phyloP scores from a whole-genome alignment of 2,329 filamentous ascomycete species.

The Fusarium sp. region DNA sequence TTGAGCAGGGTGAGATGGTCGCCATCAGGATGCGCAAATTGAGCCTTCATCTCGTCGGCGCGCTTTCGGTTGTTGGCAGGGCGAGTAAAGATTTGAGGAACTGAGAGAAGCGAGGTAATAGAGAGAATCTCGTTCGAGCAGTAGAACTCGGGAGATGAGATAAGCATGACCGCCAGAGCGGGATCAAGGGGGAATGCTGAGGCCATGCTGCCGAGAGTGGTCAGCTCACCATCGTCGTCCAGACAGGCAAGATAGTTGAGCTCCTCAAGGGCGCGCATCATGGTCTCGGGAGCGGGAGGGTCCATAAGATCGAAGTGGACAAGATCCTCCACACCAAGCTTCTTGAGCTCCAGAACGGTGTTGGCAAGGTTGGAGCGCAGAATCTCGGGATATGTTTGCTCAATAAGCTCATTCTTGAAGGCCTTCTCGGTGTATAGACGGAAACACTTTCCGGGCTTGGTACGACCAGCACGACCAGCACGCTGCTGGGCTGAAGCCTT shows the following conservation, averaged over 20 bases:
- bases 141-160: slow-evolving; percentile 96
- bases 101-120: slow-evolving; percentile 90
- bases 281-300: slow-evolving; percentile 94
- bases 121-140: slow-evolving; percentile 99
- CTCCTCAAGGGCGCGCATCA: slow-evolving; percentile 97
- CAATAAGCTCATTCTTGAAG: slow-evolving; percentile 97
- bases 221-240: slow-evolving; percentile 95
- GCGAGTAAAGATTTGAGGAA: slow-evolving; percentile 92
- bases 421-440: slow-evolving; percentile 93
- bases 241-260: slow-evolving; percentile 97
- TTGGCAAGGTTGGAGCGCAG: slow-evolving; percentile 93
- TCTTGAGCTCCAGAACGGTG: slow-evolving; percentile 96
- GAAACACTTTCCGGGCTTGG: slow-evolving; percentile 97
- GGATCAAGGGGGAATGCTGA: slow-evolving; percentile 97
- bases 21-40: slow-evolving; percentile 91
- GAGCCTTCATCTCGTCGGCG: slow-evolving; percentile 96
- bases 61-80: slow-evolving; percentile 86
- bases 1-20: slow-evolving; percentile 97
- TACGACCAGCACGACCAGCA: slow-evolving; percentile 99
- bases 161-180: slow-evolving; percentile 94
- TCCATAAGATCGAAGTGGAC: slow-evolving; percentile 99
- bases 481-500: slow-evolving; percentile 97
- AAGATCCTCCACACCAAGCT: slow-evolving; percentile 92
- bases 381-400: slow-evolving; percentile 96
- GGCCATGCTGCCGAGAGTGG: slow-evolving; percentile 82